Evolutionary conservation across 768 basidiomycete species (phyloP), one percentile per base, ranked within the genome.

Genomic region (Naematelia aurantialba): DNA sequence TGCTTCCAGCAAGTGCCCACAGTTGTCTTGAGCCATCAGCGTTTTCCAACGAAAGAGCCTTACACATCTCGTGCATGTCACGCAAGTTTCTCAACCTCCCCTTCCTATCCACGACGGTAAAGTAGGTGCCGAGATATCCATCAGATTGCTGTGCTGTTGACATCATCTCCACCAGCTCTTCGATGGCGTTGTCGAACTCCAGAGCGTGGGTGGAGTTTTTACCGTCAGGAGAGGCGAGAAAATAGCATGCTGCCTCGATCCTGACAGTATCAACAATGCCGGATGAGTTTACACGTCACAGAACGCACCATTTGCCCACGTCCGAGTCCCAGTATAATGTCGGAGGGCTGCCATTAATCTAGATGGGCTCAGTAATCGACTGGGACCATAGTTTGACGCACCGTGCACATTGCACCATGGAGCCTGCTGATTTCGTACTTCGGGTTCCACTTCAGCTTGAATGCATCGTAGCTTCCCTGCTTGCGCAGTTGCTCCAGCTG

Each of bases 31-130:
- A 22, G 34, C 13, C 52, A 8, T 55, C 21, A 39, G 42, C n/a
- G 4, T 10, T 26, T 3, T 45, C 26, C 39, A 25, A 2, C 8
- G 19, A 8, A 14, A 13, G 21, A 17, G 1, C 55, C 66, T 61
- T 29, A 67, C 66, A 67, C 65, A 66, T 66, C 50, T 66, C 65
- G 51, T 66, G 65, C 53, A 59, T 62, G 52, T 67, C 66, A n/a
- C n/a, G n/a, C n/a, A n/a, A n/a, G n/a, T n/a, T n/a, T 14, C 66
- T 24, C 47, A 64, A 62, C n/a, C 54, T 39, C 4, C 66, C 66
- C 19, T 53, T 57, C 24, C 30, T 39, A 46, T 67, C 66, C 1
- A 67, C 66, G 1, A 67, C 66, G 12, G 59, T 64, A 39, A 67
- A 67, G 60, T 67, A 67, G 26, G 56, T 64, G 22, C 56, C 51